These are phyloP conservation scores for Aspergillus quadrilineatus DNA, from an alignment of 2,329 filamentous ascomycete genomes.

Conservation along the genomic window DNA sequence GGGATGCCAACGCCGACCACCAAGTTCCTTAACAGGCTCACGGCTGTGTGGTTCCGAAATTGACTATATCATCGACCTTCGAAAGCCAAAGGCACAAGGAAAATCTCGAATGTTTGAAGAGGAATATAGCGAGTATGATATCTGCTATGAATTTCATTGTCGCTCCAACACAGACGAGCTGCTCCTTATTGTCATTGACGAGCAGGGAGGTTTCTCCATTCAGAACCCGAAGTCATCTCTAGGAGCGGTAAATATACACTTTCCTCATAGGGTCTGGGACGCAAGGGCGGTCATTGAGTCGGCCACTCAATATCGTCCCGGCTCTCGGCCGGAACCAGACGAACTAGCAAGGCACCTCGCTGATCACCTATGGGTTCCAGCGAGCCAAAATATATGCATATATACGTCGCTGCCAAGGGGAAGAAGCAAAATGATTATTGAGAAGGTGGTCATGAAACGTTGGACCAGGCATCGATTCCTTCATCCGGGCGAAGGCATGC, in stretches of 20 bases:
- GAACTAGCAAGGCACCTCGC: constrained; percentile 33
- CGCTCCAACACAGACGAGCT: constrained; percentile 28
- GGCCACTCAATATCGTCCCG: constrained; percentile 22
- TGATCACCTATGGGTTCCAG: constrained; percentile 35
- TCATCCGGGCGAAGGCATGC: constrained; percentile 8
- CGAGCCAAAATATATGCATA: constrained; percentile 30
- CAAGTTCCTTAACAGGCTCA: constrained; percentile 39
- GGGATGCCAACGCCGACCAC: constrained; percentile 29
- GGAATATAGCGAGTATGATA: constrained; percentile 20
- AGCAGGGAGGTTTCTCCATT: constrained; percentile 31
- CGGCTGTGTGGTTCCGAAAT: constrained; percentile 42
- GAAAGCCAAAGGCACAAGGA: constrained; percentile 21
- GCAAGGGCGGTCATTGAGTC: constrained; percentile 34
- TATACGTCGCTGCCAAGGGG: constrained; percentile 27
- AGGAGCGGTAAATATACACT: constrained; percentile 41
- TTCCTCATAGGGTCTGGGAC: constrained; percentile 43
- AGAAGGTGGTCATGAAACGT: constrained; percentile 37
- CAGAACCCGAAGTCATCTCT: constrained; percentile 27
- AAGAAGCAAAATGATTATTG: constrained; percentile 25
- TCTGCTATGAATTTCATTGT: constrained; percentile 44
- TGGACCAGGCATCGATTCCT: constrained; percentile 33
- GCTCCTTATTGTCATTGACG: constrained; percentile 36
- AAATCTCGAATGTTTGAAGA: constrained; percentile 30
- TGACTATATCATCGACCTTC: constrained; percentile 39
- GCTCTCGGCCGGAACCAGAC: constrained; percentile 26